Evolutionary conservation across 768 basidiomycete genomes (phyloP), one percentile per base, ranked within the genome.

Genomic region (Lanmaoa rubissima): DNA sequence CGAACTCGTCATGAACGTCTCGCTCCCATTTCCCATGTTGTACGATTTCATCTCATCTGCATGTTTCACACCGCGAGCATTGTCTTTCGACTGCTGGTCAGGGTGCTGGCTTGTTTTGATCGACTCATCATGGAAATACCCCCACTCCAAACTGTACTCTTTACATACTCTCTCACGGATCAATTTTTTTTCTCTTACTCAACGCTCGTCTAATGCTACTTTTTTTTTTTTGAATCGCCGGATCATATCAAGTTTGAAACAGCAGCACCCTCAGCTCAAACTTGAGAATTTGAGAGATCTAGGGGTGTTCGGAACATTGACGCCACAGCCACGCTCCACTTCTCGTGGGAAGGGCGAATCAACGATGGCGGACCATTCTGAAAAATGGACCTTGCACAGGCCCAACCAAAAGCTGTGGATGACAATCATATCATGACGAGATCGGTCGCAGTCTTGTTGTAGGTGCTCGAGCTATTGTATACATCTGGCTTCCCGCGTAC

Each of bases 91-190:
- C 54, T 69, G 61, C 65, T 67, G 59, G 62, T 51, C 65, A 69
- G 62, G 51, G 56, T 61, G 24, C 44, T 61, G 41, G 58, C 45
- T 55, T 62, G 56, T 62, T 50, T 45, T 51, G 48, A 47, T 57
- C 26, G 53, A 40, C 35, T 58, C 57, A 60, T 53, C 49, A 65
- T 32, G 63, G 60, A 67, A 57, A 65, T 57, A 54, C 56, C 64
- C 61, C 34, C 60, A 62, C 36, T 32, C 51, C 59, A 67, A 56
- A 51, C 57, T 68, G 65, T 67, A 68, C 35, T 54, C 35, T 43
- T 57, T 66, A 57, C 58, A 64, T 55, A 35, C 42, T 10, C 36
- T 48, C 48, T 53, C 53, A 55, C 48, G 28, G 42, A 51, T 48
- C 21, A 12, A 32, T 0, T 16, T 17, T 24, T 48, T 34, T 41